Percentiles rank a stretch among this genome's conserved stretches.
phyloP scores from a whole-genome alignment of 495 filamentous ascomycete species.

The Hypoxylon intermedium region DNA sequence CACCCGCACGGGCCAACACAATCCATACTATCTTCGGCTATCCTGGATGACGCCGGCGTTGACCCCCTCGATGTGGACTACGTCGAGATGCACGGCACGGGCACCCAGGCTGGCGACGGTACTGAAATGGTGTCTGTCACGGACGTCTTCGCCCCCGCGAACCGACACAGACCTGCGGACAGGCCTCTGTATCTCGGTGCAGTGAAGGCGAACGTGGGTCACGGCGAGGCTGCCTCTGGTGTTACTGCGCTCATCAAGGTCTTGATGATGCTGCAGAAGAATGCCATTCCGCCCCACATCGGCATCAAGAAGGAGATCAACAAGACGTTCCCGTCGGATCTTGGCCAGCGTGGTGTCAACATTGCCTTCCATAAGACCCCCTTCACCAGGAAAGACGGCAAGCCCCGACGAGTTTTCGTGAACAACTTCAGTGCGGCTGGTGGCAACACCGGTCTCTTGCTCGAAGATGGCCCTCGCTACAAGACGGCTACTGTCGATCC shows the following conservation, averaged over 20 bases:
- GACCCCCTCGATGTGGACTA: constrained; percentile 79
- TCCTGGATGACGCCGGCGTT: constrained; percentile 72
- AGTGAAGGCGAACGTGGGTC: constrained; percentile 88
- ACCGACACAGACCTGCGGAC: constrained; percentile 67
- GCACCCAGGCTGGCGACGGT: constrained; percentile 81
- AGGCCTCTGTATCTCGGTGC: constrained; percentile 82
- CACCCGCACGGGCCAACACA: constrained; percentile 79
- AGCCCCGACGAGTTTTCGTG: constrained; percentile 65
- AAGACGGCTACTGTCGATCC: constrained; percentile 49
- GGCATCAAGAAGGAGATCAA: constrained; percentile 87
- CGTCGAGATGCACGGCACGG: constrained; percentile 90
- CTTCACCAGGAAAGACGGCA: constrained; percentile 68
- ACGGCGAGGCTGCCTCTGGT: constrained; percentile 88
- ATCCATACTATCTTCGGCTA: constrained; percentile 68
- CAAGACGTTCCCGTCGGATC: constrained; percentile 78
- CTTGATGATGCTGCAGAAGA: constrained; percentile 85
- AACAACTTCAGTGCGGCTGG: constrained; percentile 77
- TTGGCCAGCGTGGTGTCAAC: constrained; percentile 77
- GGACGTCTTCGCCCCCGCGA: constrained; percentile 78
- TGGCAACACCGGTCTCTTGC: constrained; percentile 67
- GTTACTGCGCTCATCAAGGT: constrained; percentile 84
- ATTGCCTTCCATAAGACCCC: constrained; percentile 63
- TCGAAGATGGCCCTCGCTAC: constrained; percentile 62
- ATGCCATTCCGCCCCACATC: constrained; percentile 81
- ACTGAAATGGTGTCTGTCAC: constrained; percentile 81